Base-by-base conservation (phyloP, 1,284 basidiomycete species). In the Meira miltonrushii region DNA sequence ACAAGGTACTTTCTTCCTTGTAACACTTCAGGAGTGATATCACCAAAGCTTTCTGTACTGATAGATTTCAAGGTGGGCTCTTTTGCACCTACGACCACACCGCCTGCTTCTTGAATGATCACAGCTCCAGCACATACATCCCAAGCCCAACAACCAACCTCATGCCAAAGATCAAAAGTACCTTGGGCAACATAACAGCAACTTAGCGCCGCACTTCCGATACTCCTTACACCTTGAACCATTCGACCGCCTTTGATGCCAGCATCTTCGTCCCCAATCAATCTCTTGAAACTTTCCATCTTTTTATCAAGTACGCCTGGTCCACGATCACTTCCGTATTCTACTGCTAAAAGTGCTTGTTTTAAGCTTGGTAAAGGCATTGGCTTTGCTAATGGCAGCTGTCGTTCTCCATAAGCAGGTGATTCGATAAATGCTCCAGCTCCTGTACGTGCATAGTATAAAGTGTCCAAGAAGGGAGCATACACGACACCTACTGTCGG, bases 281-380 rank as follows among this genome's bases (percentile, higher is more conserved):
- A 84, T 4, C 85, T 84, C 59, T 84, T 80, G 80, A 90, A 96
- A 9, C 87, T 87, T 25, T 79, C 79, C 0, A 85, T 82, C 75
- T 95, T 95, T 58, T 84, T 82, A 2, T 81, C 79, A 13, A 78
- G 65, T 4, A 71, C 82, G 6, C 80, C 80, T 11, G 79, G 71
- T 2, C 82, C 82, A 15, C 93, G 84, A 78, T 94, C 92, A 0
- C 88, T 88, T 28, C 93, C 93, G 88, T 91, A 96, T 80, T 97
- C 93, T 54, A 93, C 83, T 2, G 86, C 92, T 43, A 95, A 83
- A 33, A 92, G 83, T 4, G 90, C 92, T 72, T 90, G 86, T 25
- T 85, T 85, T 11, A 96, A 84, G 10, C 86, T 86, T 52, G 87
- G 86, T 6, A 88, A 84, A 8, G 84, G 82, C 28, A 88, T 81